Percentiles rank a stretch among this genome's conserved stretches.
Conservation (phyloP, 1,284 basidiomycete species). For the Ustilago loliicola region DNA sequence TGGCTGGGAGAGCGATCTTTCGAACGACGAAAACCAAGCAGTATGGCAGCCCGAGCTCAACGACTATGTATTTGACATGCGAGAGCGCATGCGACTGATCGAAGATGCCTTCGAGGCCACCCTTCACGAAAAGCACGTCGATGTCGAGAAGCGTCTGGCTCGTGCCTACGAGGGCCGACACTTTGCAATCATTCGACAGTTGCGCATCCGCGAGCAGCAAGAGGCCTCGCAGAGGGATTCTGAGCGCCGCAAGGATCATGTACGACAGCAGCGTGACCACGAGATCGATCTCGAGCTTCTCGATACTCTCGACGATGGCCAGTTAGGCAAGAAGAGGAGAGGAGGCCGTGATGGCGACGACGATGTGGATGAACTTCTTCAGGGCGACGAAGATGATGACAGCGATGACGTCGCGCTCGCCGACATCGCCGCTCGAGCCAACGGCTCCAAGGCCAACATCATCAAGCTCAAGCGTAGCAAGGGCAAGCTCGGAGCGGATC, state of each 20-base stretch:
- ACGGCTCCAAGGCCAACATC: conserved; percentile 35
- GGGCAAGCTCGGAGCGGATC: conserved; percentile 35
- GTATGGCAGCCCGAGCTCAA: conserved; percentile 61
- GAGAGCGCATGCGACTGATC: conserved; percentile 51
- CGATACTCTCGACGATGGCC: conserved; percentile 58
- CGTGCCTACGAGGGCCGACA: conserved; percentile 59
- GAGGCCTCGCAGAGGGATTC: conserved; percentile 47
- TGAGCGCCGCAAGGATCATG: conserved; percentile 42
- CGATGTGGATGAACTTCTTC: conserved; percentile 43
- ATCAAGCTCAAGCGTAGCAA: conserved; percentile 59
- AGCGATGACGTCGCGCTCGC: conserved; percentile 49
- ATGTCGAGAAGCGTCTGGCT: conserved; percentile 55
- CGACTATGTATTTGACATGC: conserved; percentile 53
- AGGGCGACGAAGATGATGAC: conserved; percentile 44
- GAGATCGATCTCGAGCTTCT: conserved; percentile 67
- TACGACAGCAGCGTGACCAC: conserved; percentile 53
- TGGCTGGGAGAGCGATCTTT: conserved; percentile 67
- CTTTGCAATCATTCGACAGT: conserved; percentile 51
- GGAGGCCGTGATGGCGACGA: conserved; percentile 30
- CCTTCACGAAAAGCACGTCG: conserved; percentile 44
- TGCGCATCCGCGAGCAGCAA: conserved; percentile 47
- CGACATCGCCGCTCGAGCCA: conserved; percentile 38
- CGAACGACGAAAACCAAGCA: conserved; percentile 61
- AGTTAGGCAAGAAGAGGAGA: conserved; percentile 25
- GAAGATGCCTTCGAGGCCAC: conserved; percentile 48